These are phyloP conservation scores for Monilinia vaccinii-corymbosi DNA, from an alignment of 2,329 filamentous ascomycete genomes.

Conservation along the genomic window DNA sequence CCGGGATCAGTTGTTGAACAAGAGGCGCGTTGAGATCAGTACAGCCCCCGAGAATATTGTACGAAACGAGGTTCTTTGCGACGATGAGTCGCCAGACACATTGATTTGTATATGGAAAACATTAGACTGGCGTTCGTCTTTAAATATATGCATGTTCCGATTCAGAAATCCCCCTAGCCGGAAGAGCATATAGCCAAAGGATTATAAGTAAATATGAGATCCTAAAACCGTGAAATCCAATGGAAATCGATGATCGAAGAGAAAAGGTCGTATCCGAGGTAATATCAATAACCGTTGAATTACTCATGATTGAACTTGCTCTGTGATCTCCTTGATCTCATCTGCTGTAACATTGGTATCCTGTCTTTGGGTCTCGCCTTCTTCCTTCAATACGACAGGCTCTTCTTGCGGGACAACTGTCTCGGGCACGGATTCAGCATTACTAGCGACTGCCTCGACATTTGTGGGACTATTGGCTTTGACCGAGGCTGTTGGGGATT, in stretches of 20 bases:
- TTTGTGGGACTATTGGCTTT: neutral
- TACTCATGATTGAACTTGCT: conserved; percentile 8
- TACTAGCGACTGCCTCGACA: conserved; percentile 1
- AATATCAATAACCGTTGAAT: neutral
- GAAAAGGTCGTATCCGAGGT: neutral
- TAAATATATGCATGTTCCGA: neutral
- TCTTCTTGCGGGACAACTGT: conserved; percentile 28
- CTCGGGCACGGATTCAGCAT: conserved; percentile 18
- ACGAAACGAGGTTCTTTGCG: neutral
- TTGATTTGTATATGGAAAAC: neutral
- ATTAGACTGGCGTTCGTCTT: neutral
- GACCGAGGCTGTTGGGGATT: conserved; percentile 4
- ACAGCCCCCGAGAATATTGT: neutral
- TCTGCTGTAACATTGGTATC: conserved; percentile 26
- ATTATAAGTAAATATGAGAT: neutral
- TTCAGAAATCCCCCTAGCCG: too few relatives aligned
- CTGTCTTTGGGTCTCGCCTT: conserved; percentile 24
- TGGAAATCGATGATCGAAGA: neutral
- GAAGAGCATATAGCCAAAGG: neutral
- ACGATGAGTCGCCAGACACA: neutral
- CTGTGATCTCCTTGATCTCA: conserved; percentile 8
- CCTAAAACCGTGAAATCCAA: neutral
- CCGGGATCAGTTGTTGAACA: neutral
- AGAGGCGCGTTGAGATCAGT: neutral
- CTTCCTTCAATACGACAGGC: conserved; percentile 28